These are phyloP conservation scores for Forsythia viridissima DNA, from an alignment of 257 asterid genomes.

Conservation along the genomic window DNA sequence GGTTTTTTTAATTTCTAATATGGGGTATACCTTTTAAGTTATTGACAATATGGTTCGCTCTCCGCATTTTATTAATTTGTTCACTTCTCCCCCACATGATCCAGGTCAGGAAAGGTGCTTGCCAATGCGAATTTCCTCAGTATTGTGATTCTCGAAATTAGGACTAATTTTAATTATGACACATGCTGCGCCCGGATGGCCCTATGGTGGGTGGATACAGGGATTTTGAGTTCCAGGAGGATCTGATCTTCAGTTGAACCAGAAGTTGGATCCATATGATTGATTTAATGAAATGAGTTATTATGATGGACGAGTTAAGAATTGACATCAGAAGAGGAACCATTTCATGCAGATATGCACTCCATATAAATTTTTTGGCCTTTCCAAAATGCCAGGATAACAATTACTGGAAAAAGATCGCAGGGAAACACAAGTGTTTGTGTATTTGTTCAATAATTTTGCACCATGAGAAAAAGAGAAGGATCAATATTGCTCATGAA, in stretches of 20 bases:
- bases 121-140: slow-evolving; percentile 64
- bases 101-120: slow-evolving; percentile 74
- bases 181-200: neutral
- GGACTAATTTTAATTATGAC: neutral
- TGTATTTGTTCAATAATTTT: too few species aligned
- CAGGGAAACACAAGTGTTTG: too few species aligned
- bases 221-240: neutral
- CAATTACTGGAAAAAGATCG: neutral
- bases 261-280: neutral
- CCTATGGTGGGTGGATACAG: neutral
- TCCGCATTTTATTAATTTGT: too few species aligned
- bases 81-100: neutral
- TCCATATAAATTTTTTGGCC: neutral
- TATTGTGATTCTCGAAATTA: slow-evolving; percentile 80
- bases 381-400: neutral
- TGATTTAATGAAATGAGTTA: neutral
- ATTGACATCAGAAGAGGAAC: neutral
- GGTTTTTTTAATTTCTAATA: too few species aligned
- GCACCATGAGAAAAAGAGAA: too few species aligned
- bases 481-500: too few species aligned
- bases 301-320: neutral
- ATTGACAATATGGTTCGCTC: neutral
- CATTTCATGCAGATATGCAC: neutral
- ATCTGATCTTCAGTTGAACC: neutral
- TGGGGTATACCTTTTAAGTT: neutral